Conservation (phyloP, 345 rosid genomes). For the Euphorbia pulcherrima region DNA sequence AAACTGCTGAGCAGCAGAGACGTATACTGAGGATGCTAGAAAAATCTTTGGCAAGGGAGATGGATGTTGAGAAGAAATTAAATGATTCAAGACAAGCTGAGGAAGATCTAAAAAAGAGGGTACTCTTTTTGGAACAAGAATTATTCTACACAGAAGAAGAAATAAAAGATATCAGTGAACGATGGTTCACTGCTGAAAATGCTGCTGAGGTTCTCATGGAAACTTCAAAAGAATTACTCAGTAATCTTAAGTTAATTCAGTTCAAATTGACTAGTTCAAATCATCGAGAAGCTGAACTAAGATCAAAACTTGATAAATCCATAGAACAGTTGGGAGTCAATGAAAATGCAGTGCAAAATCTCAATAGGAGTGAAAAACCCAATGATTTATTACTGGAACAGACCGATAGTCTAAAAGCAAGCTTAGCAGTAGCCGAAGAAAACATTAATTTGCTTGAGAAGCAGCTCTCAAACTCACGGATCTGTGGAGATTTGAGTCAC, state of each 20-base stretch:
- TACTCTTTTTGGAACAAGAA: conserved; percentile 55
- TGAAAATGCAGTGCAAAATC: conserved; percentile 49
- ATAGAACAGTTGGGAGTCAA: conserved; percentile 47
- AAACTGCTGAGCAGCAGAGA: conserved; percentile 79
- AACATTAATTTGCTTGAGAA: conserved; percentile 51
- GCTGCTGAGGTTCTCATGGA: conserved; percentile 64
- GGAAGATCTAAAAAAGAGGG: conserved; percentile 47
- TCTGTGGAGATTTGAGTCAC: conserved; percentile 22
- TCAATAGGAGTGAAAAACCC: conserved; percentile 44
- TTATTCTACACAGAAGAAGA: conserved; percentile 63
- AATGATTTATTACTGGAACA: conserved; percentile 44
- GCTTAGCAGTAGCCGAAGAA: conserved; percentile 61
- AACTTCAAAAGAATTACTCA: conserved; percentile 62
- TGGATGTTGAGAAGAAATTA: conserved; percentile 81
- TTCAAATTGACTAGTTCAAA: conserved; percentile 58
- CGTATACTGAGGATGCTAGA: conserved; percentile 83
- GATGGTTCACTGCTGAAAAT: conserved; percentile 68
- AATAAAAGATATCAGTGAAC: conserved; percentile 43
- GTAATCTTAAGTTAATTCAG: conserved; percentile 57
- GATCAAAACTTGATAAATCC: conserved; percentile 43
- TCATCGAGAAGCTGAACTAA: conserved; percentile 52
- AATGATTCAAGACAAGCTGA: conserved; percentile 59
- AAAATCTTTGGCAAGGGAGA: conserved; percentile 88
- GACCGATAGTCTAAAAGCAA: conserved; percentile 47
- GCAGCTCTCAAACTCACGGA: conserved; percentile 33